Evolutionary conservation across 768 basidiomycete species (phyloP), one percentile per base, ranked within the genome.

Genomic region (Leccinum uliginosum): DNA sequence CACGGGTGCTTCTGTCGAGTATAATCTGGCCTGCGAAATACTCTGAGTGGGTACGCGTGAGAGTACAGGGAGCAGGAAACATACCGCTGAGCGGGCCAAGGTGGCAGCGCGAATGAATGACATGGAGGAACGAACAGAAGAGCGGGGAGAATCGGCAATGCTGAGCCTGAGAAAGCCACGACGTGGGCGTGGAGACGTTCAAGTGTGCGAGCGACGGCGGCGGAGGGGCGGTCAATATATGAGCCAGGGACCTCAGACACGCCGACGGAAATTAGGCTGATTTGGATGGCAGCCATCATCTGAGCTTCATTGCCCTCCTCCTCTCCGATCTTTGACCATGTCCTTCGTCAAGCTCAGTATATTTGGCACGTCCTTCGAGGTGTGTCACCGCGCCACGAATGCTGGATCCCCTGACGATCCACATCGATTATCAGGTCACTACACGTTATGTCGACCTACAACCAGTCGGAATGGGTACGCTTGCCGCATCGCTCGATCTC

Each of bases 381-480:
- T 89, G 53, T 54, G 76, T 67, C 52, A 38, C 17, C 44, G 27
- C 56, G 38, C 49, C 49, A n/a, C 51, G 17, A 46, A 34, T 45
- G 15, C 54, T 43, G 52, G 62, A 70, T 66, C n/a, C 26, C 30
- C 53, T 59, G 46, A 58, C 51, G 62, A 65, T 65, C 48, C 53
- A 49, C 49, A 38, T 56, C 56, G 59, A 56, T 59, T 61, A 57
- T 67, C 43, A 71, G 90, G 95, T 98, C 57, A 97, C 95, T 23
- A 98, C 94, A 56, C 85, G 97, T 67, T 99, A 99, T 90, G 89
- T 97, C 72, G 97, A 99, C 78, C 86, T 99, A 11, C 96, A 98
- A 69, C 96, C 96, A 27, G 96, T 98, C 46, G 97, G 96, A 72
- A 98, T 98, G 96, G 96, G 96, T 91, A 59, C 74, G 88, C 74